Base-by-base conservation (phyloP, 257 asterid species). In the Jasminum sambac region DNA sequence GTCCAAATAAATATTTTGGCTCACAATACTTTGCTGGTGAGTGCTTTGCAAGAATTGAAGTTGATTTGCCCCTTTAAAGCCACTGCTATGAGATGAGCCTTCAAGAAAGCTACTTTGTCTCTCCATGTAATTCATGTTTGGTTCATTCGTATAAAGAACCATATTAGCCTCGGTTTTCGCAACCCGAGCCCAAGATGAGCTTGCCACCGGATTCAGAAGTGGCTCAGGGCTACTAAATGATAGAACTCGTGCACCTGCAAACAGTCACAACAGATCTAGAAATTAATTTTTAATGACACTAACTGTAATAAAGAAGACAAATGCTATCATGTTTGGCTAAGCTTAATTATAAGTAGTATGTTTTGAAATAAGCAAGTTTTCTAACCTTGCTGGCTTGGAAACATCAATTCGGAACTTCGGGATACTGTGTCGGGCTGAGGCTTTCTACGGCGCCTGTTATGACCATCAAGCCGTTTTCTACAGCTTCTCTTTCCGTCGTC, bases 401-500 rank as follows among this genome's bases (percentile, higher is more conserved):
- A 84, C 63, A 68, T 58, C 34, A 86, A 61, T 48, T 85, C 82
- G 2, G 91, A 63, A 70, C 44, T 87, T 59, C 78, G 77, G 69
- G 81, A 59, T 26, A 79, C 64, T 34, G 83, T 13, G 61, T 87
- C 97, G 1, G 93, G 87, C 67, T 86, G 97, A 62, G 98, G 92
- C 84, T 93, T 93, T 80, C 98, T 84, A 71, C 98, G 84, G 79
- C 98, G 76, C 72, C 92, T 63, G 74, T 93, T 93, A 68, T 93
- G 98, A 55, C 97, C 97, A 36, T 91, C 97, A 0, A 94, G 91
- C 19, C 99, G 89, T 64, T 94, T 94, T 70, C 98, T 84, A 80
- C 98, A 94, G 83, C 98, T 94, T 24, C 96, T 77, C 72, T 91
- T 91, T 63, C 90, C 96, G 66, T 89, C 97, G 44, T 91, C 99